Base-by-base conservation (phyloP, 2,329 filamentous ascomycete genomes). In the Zymoseptoria crescenta region DNA sequence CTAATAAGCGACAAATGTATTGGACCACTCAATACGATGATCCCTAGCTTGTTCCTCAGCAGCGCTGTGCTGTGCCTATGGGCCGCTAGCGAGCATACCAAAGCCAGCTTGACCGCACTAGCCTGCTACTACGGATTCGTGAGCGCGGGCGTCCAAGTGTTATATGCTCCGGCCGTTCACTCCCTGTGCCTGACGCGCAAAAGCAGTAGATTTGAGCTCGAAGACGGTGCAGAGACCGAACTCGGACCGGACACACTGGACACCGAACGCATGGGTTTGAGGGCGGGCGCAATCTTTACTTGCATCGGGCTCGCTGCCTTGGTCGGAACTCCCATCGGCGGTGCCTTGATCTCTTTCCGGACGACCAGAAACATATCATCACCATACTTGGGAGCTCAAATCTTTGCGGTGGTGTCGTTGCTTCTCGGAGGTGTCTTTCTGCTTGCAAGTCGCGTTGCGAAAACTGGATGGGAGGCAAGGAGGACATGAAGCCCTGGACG, bases 31-130 rank as follows among this genome's bases (percentile, higher is more conserved):
- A 73, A 73, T 48, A 74, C 72, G 2, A 67, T 72, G 41, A 71
- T 73, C 8, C 69, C 72, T 0, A 62, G 61, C 0, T 66, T 75
- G 1, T 72, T 83, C 3, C 77, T 83, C 45, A 76, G 76, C 0
- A 76, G 75, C 24, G 70, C 78, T 10, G 69, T 83, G 3, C 76
- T 80, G 66, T 76, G 79, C 48, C 62, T 79, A 49, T 85, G 83
- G 82, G 73, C 77, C 9, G 66, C 65, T 70, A 16, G 73, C 74
- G 4, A 48, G n/a, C 49, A 65, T 54, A 35, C 30, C 54, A 52
- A 53, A 55, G 24, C 55, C 49, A 51, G 60, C 28, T 56, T 73
- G 13, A 66, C 65, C 2, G 63, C 70, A 45, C 57, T 73, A 2
- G 70, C 69, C 0, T 70, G 66, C 59, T 67, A 71, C 54, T 73